Conservation (phyloP, 768 basidiomycete species). For the Gyrodon lividus region DNA sequence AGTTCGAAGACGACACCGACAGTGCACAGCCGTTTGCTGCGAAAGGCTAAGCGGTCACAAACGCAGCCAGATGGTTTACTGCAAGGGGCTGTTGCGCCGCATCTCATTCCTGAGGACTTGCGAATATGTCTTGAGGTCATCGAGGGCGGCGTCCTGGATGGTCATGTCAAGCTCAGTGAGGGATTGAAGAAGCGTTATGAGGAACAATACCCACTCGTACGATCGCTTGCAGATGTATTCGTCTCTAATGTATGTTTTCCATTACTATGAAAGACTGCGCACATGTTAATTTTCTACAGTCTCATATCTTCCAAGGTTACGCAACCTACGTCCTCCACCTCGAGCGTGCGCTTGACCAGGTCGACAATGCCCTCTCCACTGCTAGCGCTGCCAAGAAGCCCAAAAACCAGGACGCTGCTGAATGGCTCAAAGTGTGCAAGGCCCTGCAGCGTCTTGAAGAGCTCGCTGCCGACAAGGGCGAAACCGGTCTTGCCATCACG, state of each 20-base stretch:
- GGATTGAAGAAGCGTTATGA: slow-evolving; percentile 89
- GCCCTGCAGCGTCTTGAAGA: slow-evolving; percentile 77
- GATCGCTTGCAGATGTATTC: slow-evolving; percentile 94
- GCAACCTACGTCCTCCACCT: slow-evolving; percentile 92
- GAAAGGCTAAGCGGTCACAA: slow-evolving; percentile 68
- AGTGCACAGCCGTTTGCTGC: slow-evolving; percentile 48
- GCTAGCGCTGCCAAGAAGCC: slow-evolving; percentile 68
- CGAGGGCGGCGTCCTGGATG: slow-evolving; percentile 82
- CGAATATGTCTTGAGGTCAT: slow-evolving; percentile 84
- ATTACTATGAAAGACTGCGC: slow-evolving; percentile 6
- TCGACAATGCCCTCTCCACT: slow-evolving; percentile 71
- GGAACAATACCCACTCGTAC: slow-evolving; percentile 91
- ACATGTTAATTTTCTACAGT: slow-evolving; percentile 46
- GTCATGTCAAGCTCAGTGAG: slow-evolving; percentile 83
- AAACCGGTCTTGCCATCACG: slow-evolving; percentile 92
- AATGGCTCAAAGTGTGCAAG: slow-evolving; percentile 77
- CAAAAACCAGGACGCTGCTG: slow-evolving; percentile 76
- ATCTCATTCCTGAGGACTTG: slow-evolving; percentile 85
- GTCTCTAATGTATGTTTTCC: slow-evolving; percentile 76
- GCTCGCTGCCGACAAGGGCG: slow-evolving; percentile 78
- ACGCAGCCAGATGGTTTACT: slow-evolving; percentile 47
- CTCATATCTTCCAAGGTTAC: slow-evolving; percentile 92
- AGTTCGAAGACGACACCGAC: slow-evolving; percentile 35
- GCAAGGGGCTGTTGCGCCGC: slow-evolving; percentile 60
- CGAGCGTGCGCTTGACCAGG: slow-evolving; percentile 85